phyloP scores from a whole-genome alignment of 805 yeast species.

The Myxozyma kluyveri region DNA sequence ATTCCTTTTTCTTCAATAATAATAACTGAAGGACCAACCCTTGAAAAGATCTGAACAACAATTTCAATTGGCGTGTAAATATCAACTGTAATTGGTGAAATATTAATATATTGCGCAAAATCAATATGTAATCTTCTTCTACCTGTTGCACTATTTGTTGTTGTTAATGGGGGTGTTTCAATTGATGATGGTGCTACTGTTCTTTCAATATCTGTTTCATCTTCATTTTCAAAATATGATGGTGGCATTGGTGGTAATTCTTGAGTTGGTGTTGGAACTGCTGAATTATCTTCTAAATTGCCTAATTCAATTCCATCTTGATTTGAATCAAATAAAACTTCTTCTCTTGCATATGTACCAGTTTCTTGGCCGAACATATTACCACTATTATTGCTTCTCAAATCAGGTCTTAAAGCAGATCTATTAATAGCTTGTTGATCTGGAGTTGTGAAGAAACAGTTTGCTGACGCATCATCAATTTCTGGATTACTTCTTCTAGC shows the following conservation, averaged over 20 bases:
- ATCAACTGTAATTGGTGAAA: conserved; percentile 61
- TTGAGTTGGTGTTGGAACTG: not conserved
- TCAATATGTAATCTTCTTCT: conserved; percentile 14
- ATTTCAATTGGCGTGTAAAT: conserved; percentile 56
- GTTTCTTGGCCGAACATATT: not conserved
- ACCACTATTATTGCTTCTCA: no score
- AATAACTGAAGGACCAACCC: conserved; percentile 75
- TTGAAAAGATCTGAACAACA: conserved; percentile 65
- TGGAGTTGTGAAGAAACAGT: conserved; percentile 26
- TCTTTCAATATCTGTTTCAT: not conserved
- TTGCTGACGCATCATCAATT: conserved; percentile 2
- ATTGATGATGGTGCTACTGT: not conserved
- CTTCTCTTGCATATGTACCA: not conserved
- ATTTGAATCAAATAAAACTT: not conserved
- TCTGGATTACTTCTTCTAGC: conserved; percentile 2
- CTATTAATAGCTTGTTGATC: conserved; percentile 16
- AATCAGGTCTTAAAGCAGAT: not conserved
- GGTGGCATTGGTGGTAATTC: not conserved
- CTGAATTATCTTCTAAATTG: not conserved
- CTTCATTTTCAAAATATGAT: not conserved
- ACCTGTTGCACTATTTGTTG: not conserved
- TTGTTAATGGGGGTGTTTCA: not conserved
- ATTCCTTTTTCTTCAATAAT: conserved; percentile 61
- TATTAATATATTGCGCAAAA: conserved; percentile 41
- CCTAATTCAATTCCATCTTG: not conserved